These are phyloP conservation scores for Phytophthora crassamura DNA, from an alignment of 352 stramenopile genomes.

Conservation along the genomic window DNA sequence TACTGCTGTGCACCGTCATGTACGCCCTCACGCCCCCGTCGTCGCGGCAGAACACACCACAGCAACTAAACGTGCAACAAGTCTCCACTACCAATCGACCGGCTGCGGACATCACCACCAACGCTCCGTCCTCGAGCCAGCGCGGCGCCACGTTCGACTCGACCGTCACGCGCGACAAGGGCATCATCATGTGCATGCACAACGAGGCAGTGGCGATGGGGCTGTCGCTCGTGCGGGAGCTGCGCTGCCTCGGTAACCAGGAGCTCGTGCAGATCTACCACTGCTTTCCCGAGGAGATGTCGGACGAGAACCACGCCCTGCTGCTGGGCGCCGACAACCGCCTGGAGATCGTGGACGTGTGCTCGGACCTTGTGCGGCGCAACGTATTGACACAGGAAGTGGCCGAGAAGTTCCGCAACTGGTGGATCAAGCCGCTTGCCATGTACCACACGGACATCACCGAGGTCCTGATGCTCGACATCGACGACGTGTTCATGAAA, in stretches of 20 bases:
- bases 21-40: conserved; percentile 26
- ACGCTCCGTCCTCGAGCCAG: conserved; percentile 21
- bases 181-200: conserved; percentile 56
- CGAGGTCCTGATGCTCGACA: conserved; percentile 57
- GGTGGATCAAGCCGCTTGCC: conserved; percentile 54
- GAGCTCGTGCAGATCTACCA: conserved; percentile 62
- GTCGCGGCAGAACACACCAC: background rate
- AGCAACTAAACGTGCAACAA: conserved; percentile 1
- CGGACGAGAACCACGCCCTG: conserved; percentile 33
- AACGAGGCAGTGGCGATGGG: conserved; percentile 48
- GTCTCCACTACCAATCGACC: background rate
- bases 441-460: conserved; percentile 52
- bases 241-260: conserved; percentile 54
- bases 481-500: conserved; percentile 51
- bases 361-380: conserved; percentile 31
- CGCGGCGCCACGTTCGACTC: conserved; percentile 26
- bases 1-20: conserved; percentile 21
- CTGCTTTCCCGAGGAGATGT: conserved; percentile 54
- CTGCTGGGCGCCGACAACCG: conserved; percentile 37
- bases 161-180: conserved; percentile 31
- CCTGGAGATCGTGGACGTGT: conserved; percentile 62
- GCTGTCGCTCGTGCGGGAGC: conserved; percentile 50
- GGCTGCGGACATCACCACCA: conserved; percentile 5
- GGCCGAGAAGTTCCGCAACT: conserved; percentile 42
- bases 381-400: conserved; percentile 23